Evolutionary conservation across 225 moss, liverwort and hornwort genomes (phyloP), one percentile per base, ranked within the genome.

Genomic region (Physcomitrellopsis africana): DNA sequence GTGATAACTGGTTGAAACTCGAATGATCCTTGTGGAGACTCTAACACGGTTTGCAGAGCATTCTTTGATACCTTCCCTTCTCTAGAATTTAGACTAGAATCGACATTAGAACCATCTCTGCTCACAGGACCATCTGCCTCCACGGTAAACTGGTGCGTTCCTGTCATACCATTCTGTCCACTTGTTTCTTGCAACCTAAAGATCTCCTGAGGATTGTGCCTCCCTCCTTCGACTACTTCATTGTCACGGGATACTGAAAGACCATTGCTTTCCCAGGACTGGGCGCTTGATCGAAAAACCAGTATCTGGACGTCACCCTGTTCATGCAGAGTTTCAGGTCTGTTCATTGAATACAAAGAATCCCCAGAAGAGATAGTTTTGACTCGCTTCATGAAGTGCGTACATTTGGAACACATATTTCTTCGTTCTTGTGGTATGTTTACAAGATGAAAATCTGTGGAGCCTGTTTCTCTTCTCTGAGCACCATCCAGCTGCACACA

Each of bases 361-460:
- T 54, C 72, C 22, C 48, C 59, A 15, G 55, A 69, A 16, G 76
- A 42, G 68, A 53, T 23, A n/a, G 58, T 19, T 17, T 80, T 83
- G 49, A 54, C 65, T 6, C 55, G 37, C 73, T 73, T 73, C 10
- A 70, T 67, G 42, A 63, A 14, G 37, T 41, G 49, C 69, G 65
- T 79, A 73, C 73, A 73, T 52, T 47, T 67, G 24, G 61, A 72
- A 46, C 80, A 77, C 11, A 64, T 12, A 27, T 77, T 60, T 52
- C 61, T 51, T 48, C 74, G 27, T 56, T 79, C 82, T n/a, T 64
- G 72, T 51, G 70, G 76, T 54, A 84, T 68, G 29, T 87, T 84
- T 11, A 84, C 76, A 58, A 79, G 67, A 70, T 81, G 84, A 51
- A 76, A 76, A 13, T 81, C 87, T 51, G 69, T 20, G 52, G 69